A percentile compares a stretch with the other conserved stretches of the same genome.
Conservation (phyloP, 2,329 filamentous ascomycete genomes). For the Pseudonectria foliicola region DNA sequence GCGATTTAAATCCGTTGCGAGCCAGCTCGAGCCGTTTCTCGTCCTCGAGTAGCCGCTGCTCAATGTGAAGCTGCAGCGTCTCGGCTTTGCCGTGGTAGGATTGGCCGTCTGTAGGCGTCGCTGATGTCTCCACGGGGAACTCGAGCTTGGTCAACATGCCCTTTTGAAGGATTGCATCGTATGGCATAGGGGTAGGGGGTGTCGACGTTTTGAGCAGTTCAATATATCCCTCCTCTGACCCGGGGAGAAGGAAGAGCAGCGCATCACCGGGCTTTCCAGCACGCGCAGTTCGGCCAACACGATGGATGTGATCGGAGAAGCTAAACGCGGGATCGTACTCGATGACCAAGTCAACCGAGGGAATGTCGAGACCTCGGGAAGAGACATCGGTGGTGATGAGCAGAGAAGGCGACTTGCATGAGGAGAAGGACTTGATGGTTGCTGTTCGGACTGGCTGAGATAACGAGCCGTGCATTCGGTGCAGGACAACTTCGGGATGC, state of each 20-base stretch:
- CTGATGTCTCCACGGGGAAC: conserved; percentile 64
- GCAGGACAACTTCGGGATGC: conserved; percentile 66
- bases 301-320: conserved; percentile 87
- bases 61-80: conserved; percentile 51
- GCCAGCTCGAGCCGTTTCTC: conserved; percentile 70
- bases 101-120: conserved; percentile 33
- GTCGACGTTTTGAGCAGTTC: conserved; percentile 54
- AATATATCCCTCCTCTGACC: conserved; percentile 87
- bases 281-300: conserved; percentile 89
- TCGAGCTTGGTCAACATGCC: conserved; percentile 56
- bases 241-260: conserved; percentile 82
- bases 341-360: conserved; percentile 88
- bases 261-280: conserved; percentile 84
- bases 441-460: conserved; percentile 80
- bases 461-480: conserved; percentile 87
- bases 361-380: conserved; percentile 89
- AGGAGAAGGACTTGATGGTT: conserved; percentile 74
- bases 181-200: conserved; percentile 42
- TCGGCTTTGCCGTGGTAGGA: conserved; percentile 47
- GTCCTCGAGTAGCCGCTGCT: conserved; percentile 53
- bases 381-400: conserved; percentile 94
- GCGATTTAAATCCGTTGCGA: conserved; percentile 79
- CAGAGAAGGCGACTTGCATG: conserved; percentile 66
- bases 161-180: conserved; percentile 54
- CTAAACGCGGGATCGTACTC: conserved; percentile 96